Conservation (phyloP, 495 filamentous ascomycete genomes). For the Podospora pseudopauciseta region DNA sequence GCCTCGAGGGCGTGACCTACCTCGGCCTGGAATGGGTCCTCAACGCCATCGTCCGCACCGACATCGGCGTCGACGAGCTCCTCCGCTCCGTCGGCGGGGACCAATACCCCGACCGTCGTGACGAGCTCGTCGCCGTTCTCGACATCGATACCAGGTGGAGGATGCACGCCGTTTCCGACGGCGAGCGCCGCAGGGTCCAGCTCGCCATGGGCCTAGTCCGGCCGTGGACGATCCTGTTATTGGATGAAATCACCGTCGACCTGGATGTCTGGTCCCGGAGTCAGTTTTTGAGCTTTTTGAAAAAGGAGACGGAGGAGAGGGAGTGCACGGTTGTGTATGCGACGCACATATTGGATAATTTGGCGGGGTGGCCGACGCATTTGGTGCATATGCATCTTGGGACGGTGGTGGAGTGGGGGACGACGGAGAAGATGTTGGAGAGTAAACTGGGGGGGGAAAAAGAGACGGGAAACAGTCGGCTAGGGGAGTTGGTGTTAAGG, state of each 20-base stretch:
- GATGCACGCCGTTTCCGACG: conserved; percentile 92
- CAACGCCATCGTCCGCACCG: conserved; percentile 92
- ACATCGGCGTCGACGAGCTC: conserved; percentile 86
- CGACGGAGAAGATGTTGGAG: conserved; percentile 50
- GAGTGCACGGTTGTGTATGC: conserved; percentile 93
- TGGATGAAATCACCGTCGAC: conserved; percentile 98
- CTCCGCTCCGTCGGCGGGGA: conserved; percentile 83
- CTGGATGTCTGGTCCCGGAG: conserved; percentile 78
- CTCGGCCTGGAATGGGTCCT: conserved; percentile 97
- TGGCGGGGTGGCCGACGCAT: conserved; percentile 91
- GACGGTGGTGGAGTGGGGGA: conserved; percentile 77
- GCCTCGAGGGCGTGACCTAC: conserved; percentile 90
- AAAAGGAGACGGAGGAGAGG: conserved; percentile 76
- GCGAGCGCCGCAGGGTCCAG: conserved; percentile 87
- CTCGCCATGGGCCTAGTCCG: conserved; percentile 91
- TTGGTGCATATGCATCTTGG: conserved; percentile 92
- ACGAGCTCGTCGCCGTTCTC: conserved; percentile 81
- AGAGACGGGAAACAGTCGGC: conserved; percentile 62
- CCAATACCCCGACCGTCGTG: conserved; percentile 70
- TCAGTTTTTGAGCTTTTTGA: conserved; percentile 84
- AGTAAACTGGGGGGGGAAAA: conserved; percentile 32
- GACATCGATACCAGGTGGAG: conserved; percentile 91
- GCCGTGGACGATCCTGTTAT: conserved; percentile 86
- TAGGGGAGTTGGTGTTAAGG: conserved; percentile 79
- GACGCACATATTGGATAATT: conserved; percentile 92